Percentiles rank a stretch among this genome's conserved stretches.
These are phyloP conservation scores for Pythium aquatile DNA, from an alignment of 352 stramenopile genomes.

Conservation along the genomic window DNA sequence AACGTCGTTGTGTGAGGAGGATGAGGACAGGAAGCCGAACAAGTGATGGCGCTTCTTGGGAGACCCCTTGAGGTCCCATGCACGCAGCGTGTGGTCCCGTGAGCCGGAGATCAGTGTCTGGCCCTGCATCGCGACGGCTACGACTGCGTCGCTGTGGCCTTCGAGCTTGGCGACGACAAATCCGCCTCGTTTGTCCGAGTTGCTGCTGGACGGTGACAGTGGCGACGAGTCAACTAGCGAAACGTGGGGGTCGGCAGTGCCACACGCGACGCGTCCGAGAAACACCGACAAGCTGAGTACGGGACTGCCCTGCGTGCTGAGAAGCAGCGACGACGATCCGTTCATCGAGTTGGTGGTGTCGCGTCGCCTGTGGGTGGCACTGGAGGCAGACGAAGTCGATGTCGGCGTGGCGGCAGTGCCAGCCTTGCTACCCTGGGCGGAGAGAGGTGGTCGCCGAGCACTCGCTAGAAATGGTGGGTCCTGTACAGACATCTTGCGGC, in stretches of 20 bases:
- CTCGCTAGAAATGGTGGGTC: conserved; percentile 23
- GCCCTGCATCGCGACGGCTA: conserved; percentile 55
- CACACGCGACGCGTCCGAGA: conserved; percentile 50
- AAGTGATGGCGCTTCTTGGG: conserved; percentile 50
- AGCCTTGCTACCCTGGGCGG: neutral
- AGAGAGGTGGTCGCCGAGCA: neutral
- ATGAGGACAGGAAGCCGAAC: conserved; percentile 60
- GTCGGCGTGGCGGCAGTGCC: neutral
- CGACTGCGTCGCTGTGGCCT: conserved; percentile 55
- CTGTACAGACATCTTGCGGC: conserved; percentile 69
- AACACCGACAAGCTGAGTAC: conserved; percentile 59
- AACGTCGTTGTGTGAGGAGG: conserved; percentile 17
- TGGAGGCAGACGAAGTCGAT: neutral
- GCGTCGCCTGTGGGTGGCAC: conserved; percentile 3
- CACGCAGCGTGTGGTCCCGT: conserved; percentile 66
- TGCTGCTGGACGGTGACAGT: conserved; percentile 2
- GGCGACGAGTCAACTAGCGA: conserved; percentile 39
- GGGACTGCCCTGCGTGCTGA: conserved; percentile 26
- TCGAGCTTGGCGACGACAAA: conserved; percentile 33
- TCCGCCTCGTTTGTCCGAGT: conserved; percentile 31
- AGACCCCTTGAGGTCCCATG: conserved; percentile 67
- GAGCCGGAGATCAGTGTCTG: conserved; percentile 67
- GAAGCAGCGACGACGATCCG: neutral
- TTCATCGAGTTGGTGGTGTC: conserved; percentile 5
- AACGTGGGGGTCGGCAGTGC: conserved; percentile 38